phyloP scores from a whole-genome alignment of 139 green algal genomes.

The Edaphochlamys debaryana region DNA sequence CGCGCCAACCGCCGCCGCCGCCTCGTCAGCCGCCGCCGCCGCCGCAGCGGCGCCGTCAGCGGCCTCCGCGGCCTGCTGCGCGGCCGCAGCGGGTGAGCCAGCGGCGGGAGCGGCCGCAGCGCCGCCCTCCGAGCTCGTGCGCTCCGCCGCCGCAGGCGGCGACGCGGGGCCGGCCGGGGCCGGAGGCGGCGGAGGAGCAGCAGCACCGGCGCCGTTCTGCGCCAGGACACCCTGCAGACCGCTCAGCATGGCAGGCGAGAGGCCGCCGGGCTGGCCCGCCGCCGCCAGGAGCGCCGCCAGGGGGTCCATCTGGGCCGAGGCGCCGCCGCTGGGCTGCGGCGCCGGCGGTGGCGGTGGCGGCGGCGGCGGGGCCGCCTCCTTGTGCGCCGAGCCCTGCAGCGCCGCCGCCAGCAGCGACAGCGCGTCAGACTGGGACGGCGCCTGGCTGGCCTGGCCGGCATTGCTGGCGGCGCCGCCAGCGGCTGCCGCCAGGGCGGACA shows the following conservation, averaged over 20 bases:
- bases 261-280: not conserved
- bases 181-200: not conserved
- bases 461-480: no score
- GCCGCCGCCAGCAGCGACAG: constrained; percentile 13
- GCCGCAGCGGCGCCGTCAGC: not conserved
- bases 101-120: no score
- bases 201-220: not conserved
- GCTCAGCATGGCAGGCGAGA: constrained; percentile 3
- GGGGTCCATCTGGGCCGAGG: not conserved
- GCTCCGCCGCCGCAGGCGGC: no score
- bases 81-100: not conserved
- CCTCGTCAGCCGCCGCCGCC: not conserved
- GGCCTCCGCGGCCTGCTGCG: not conserved
- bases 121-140: no score
- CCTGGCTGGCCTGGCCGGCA: not conserved
- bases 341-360: no score
- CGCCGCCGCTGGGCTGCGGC: no score
- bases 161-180: not conserved
- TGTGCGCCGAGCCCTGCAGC: constrained; percentile 13
- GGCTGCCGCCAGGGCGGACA: not conserved
- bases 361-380: not conserved
- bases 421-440: no score
- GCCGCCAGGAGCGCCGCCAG: constrained; percentile 22
- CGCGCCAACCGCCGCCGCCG: not conserved
- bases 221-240: constrained; percentile 22